These are phyloP conservation scores for Pyrenophora graminea DNA, from an alignment of 2,329 filamentous ascomycete species.

Conservation along the genomic window DNA sequence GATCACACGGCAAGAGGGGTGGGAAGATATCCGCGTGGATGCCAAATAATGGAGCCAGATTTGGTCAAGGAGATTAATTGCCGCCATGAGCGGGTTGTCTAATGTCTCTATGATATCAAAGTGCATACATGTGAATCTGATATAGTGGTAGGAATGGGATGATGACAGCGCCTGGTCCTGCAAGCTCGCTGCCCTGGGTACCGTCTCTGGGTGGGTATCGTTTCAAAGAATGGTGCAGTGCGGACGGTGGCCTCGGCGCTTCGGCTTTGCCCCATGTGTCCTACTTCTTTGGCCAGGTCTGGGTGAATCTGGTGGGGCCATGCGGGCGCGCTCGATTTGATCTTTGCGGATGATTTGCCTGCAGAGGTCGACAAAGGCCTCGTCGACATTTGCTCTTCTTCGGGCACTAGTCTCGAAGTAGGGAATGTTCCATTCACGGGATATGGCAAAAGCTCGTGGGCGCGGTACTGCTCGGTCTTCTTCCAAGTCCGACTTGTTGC, in stretches of 20 bases:
- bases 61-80: conserved; percentile 19
- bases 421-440: conserved; percentile 84
- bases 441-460: conserved; percentile 78
- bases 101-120: conserved; percentile 24
- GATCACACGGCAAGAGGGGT: background rate
- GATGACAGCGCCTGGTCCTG: conserved; percentile 28
- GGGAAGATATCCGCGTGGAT: background rate
- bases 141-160: conserved; percentile 11
- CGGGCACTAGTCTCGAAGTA: conserved; percentile 91
- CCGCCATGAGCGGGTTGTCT: conserved; percentile 27
- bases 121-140: conserved; percentile 10
- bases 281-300: conserved; percentile 16
- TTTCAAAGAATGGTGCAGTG: conserved; percentile 37
- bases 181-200: conserved; percentile 24
- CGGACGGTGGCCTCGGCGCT: conserved; percentile 24
- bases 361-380: conserved; percentile 84
- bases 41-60: background rate
- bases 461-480: conserved; percentile 80
- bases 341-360: conserved; percentile 81
- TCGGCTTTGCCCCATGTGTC: conserved; percentile 11
- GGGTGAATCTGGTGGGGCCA: conserved; percentile 23
- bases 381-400: conserved; percentile 83
- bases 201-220: conserved; percentile 27
- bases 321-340: conserved; percentile 48
- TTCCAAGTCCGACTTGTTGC: conserved; percentile 89